Base-by-base conservation (phyloP, 768 basidiomycete genomes). In the Tylopilus rubrobrunneus region DNA sequence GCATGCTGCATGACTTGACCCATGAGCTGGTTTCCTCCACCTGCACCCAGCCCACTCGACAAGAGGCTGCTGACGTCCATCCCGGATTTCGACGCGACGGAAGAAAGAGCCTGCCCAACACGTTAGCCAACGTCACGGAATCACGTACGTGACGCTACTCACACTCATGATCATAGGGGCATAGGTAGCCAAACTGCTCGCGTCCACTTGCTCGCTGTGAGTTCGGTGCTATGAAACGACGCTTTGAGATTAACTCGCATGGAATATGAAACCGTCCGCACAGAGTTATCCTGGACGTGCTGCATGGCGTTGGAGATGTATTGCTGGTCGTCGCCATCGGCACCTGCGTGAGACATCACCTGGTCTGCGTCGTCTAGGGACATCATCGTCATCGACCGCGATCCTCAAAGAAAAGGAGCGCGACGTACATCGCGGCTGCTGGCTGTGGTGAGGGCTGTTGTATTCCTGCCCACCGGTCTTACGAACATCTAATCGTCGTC, bases 1-100 rank as follows among this genome's bases (percentile, higher is more conserved):
- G n/a, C n/a, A 60, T 95, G 86, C 0, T 82, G 81, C 90, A 96
- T 92, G 5, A 93, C 92, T 69, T 92, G 70, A 62, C 87, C 87
- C 70, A 96, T 84, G 55, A 95, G 73, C 68, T 94, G 68, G 37
- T 82, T 82, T 49, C 64, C 66, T 79, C 76, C 47, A 75, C 76
- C 44, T 76, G 73, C 27, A 74, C 78, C 7, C 78, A 70, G 27
- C 34, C 67, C 72, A 19, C 68, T 71, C 15, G 65, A 62, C 17
- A 57, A 19, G 40, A 66, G 60, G 15, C 66, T 62, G 29, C 65
- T 47, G 7, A 59, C 19, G 29, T 71, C 56, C 2, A 71, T 36
- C 17, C 85, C 80, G 4, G 59, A 56, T 12, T 53, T 53, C 31
- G 62, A 57, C 10, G 31, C 33, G 36, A 41, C 21, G 1, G 60